Evolutionary conservation across 345 rosid species (phyloP).

Genomic region (Bruguiera sexangula): DNA sequence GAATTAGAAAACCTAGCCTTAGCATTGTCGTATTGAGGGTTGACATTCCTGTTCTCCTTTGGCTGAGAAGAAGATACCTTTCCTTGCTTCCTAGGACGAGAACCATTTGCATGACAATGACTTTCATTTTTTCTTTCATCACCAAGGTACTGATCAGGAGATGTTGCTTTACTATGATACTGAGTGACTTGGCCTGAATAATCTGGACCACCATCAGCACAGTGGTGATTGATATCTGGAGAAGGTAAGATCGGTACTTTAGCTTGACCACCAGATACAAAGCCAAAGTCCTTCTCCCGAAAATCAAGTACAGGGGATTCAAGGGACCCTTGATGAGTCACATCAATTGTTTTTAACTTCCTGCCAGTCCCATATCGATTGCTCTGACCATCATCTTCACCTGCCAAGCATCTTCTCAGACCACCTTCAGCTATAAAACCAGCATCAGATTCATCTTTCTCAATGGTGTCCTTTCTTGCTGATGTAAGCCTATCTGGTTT

Average conservation of each 20-base stretch:
- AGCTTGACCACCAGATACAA: constrained; percentile 35
- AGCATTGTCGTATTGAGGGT: constrained; percentile 20
- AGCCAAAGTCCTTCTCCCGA: constrained; percentile 29
- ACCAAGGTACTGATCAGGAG: constrained; percentile 27
- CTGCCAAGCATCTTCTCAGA: constrained; percentile 11
- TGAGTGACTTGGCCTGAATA: constrained; percentile 35
- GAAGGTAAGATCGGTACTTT: constrained; percentile 42
- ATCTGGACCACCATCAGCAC: constrained; percentile 41
- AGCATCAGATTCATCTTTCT: constrained; percentile 46
- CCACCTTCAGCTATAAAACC: constrained; percentile 33
- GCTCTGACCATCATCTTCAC: neutral
- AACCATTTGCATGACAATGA: constrained; percentile 39
- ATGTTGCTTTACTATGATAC: constrained; percentile 25
- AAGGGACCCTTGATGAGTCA: neutral
- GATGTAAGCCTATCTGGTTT: constrained; percentile 42
- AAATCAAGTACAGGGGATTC: constrained; percentile 1
- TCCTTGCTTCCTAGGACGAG: constrained; percentile 51
- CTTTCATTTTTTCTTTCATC: constrained; percentile 48
- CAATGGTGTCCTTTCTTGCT: constrained; percentile 31
- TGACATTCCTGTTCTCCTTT: constrained; percentile 53
- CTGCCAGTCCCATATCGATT: neutral
- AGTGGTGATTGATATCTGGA: constrained; percentile 35
- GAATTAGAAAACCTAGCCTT: constrained; percentile 36
- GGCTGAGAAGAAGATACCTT: constrained; percentile 64
- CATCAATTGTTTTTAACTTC: constrained; percentile 3